A percentile compares a stretch with the other conserved stretches of the same genome.
Evolutionary conservation across 371 early-diverging fungal species (phyloP).

Genomic region (Enteropsectra breve): DNA sequence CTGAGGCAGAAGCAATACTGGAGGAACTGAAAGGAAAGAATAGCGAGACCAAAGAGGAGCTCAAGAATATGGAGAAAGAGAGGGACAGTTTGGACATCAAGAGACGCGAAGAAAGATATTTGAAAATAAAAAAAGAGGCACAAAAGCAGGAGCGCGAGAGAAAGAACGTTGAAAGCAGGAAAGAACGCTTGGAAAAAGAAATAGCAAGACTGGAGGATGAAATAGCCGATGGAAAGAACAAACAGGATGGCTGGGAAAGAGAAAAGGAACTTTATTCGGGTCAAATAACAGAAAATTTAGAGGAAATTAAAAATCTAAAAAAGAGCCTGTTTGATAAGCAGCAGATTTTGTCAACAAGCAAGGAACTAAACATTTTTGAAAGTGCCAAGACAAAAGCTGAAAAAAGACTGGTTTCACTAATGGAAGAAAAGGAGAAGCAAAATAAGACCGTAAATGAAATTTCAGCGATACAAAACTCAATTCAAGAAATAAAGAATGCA

Average conservation of each 20-base stretch:
- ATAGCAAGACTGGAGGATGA: constrained; percentile 15
- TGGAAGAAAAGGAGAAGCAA: constrained; percentile 4
- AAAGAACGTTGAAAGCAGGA: neutral
- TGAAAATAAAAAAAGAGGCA: constrained; percentile 1
- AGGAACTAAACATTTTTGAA: constrained; percentile 7
- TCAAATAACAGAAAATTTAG: neutral
- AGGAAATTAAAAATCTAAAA: constrained; percentile 8
- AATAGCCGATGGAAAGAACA: neutral
- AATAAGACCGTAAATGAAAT: neutral
- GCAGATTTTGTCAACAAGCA: constrained; percentile 4
- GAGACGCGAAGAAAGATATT: neutral
- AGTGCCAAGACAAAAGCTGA: constrained; percentile 1
- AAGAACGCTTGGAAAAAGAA: constrained; percentile 26
- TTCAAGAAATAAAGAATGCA: constrained; percentile 13
- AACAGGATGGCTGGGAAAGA: constrained; percentile 13
- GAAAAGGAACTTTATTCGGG: neutral
- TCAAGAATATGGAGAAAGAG: constrained; percentile 34
- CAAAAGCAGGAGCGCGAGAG: constrained; percentile 10
- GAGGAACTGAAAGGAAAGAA: constrained; percentile 51
- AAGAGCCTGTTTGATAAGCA: constrained; percentile 13
- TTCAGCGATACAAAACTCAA: neutral
- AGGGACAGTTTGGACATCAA: constrained; percentile 3
- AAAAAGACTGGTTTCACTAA: constrained; percentile 3
- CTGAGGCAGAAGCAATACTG: constrained; percentile 62
- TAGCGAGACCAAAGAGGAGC: neutral